These are phyloP conservation scores for Monosporascus ibericus DNA, from an alignment of 2,329 filamentous ascomycete species.

Conservation along the genomic window DNA sequence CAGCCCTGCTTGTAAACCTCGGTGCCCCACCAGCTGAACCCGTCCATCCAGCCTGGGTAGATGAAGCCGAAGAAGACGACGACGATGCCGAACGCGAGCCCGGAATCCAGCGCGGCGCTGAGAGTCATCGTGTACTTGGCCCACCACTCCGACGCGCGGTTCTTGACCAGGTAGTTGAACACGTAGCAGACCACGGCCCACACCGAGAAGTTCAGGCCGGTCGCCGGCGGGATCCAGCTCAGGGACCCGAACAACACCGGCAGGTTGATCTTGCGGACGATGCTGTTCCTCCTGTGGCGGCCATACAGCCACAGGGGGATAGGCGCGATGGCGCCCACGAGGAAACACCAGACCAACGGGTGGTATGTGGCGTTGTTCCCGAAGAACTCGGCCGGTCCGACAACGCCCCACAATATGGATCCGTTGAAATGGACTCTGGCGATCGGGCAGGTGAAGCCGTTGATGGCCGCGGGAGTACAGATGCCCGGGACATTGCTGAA, in stretches of 20 bases:
- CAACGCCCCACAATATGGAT: conserved; percentile 83
- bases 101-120: conserved; percentile 75
- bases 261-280: conserved; percentile 72
- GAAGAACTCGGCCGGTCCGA: conserved; percentile 78
- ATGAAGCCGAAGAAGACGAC: conserved; percentile 81
- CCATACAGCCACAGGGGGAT: conserved; percentile 68
- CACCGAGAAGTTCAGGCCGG: conserved; percentile 80
- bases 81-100: conserved; percentile 74
- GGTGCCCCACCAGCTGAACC: conserved; percentile 83
- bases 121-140: conserved; percentile 88
- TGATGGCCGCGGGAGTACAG: conserved; percentile 74
- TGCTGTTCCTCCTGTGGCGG: conserved; percentile 50
- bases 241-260: conserved; percentile 79
- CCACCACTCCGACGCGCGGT: conserved; percentile 72
- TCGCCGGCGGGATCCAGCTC: conserved; percentile 81
- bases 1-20: conserved; percentile 79
- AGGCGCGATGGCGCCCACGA: conserved; percentile 68
- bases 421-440: conserved; percentile 87
- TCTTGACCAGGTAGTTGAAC: conserved; percentile 73
- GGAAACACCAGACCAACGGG: conserved; percentile 74
- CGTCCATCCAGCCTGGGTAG: conserved; percentile 69
- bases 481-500: conserved; percentile 69
- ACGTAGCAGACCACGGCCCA: conserved; percentile 81
- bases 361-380: conserved; percentile 69
- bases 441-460: conserved; percentile 82